A percentile compares a stretch with the other conserved stretches of the same genome.
Evolutionary conservation across 768 basidiomycete genomes (phyloP).

Genomic region (Mycena olivaceomarginata): DNA sequence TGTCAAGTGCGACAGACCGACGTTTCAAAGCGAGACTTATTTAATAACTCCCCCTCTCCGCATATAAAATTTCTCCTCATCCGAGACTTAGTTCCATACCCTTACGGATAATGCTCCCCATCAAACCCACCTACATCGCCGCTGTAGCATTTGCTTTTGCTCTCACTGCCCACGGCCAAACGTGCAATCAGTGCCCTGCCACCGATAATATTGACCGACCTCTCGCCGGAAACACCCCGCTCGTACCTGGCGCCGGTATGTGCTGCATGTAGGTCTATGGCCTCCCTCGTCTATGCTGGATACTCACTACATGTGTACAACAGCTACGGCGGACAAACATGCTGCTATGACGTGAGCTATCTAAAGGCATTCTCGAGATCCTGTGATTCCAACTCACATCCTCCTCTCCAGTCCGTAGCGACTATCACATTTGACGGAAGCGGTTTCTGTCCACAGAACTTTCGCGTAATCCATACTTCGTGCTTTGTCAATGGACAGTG

Average conservation of each 20-base stretch:
- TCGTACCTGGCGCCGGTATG: slow-evolving; percentile 4
- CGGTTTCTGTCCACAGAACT: not conserved
- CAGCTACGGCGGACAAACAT: slow-evolving; percentile 3
- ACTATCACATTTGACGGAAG: not conserved
- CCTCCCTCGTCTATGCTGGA: not conserved
- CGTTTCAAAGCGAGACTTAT: not conserved
- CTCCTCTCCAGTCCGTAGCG: not conserved
- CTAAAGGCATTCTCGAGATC: not conserved
- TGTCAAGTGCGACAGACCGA: not conserved
- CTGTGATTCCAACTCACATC: not conserved
- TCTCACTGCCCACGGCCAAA: not conserved
- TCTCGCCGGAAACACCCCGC: slow-evolving; percentile 1
- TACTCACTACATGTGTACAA: not conserved
- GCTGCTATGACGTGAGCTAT: not conserved
- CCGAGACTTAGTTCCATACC: not conserved
- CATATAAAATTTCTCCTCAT: not conserved
- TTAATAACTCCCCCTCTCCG: not conserved
- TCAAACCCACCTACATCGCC: not conserved
- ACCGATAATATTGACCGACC: not conserved
- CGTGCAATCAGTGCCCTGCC: not conserved
- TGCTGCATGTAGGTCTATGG: not conserved
- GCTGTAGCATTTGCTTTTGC: not conserved
- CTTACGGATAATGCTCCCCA: not conserved
- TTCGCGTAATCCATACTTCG: not conserved
- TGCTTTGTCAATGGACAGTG: slow-evolving; percentile 4